Conservation (phyloP, 192 early-diverging fungal genomes). For the Piromyces finnis region DNA sequence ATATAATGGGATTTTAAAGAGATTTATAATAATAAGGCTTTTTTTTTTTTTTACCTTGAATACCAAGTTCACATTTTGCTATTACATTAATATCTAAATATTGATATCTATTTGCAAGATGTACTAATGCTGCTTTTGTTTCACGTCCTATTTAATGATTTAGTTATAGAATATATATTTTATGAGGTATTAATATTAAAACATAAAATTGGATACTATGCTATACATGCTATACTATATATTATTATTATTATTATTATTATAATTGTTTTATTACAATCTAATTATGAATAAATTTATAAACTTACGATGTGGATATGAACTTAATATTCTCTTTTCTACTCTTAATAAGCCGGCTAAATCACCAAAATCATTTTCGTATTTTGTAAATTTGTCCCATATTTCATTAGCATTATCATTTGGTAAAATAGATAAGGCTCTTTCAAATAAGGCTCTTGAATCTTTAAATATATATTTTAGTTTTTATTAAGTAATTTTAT, state of each 20-base stretch:
- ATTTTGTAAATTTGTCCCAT: neutral
- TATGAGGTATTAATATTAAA: too few species aligned
- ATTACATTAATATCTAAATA: conserved; percentile 60
- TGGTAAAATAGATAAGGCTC: neutral
- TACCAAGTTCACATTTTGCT: conserved; percentile 55
- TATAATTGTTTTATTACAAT: too few species aligned
- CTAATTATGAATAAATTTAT: too few species aligned
- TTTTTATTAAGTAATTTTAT: too few species aligned
- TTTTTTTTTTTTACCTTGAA: conserved; percentile 20
- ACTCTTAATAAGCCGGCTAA: neutral
- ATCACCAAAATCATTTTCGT: neutral
- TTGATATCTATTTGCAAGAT: conserved; percentile 48
- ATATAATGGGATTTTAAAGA: too few species aligned
- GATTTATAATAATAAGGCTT: too few species aligned
- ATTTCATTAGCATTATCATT: neutral
- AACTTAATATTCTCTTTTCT: neutral
- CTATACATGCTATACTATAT: too few species aligned
- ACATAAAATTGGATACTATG: too few species aligned
- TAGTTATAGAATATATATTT: too few species aligned
- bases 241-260: too few species aligned
- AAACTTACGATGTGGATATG: neutral
- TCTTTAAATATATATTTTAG: too few species aligned
- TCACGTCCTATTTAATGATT: conserved; percentile 1
- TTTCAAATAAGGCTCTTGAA: neutral
- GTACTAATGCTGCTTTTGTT: neutral